A percentile compares a stretch with the other conserved stretches of the same genome.
Conservation (phyloP, 768 basidiomycete genomes). For the Tulasnella sp. region DNA sequence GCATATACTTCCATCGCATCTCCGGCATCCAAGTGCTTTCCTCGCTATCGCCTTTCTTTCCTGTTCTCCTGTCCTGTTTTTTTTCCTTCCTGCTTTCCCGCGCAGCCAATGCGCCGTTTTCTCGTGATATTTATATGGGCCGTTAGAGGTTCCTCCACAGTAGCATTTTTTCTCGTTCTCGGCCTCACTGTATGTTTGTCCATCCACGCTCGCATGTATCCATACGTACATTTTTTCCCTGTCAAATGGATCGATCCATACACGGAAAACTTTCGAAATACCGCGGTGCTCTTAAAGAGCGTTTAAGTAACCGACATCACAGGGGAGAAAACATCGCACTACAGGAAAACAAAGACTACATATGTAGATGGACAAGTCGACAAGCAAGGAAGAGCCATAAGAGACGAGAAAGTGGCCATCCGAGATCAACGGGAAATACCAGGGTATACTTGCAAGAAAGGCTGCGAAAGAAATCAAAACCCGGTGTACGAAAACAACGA, state of each 20-base stretch:
- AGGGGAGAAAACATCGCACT: neutral
- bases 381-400: too few relatives aligned
- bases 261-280: neutral
- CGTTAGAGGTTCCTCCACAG: neutral
- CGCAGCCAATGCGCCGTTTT: neutral
- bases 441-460: too few relatives aligned
- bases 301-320: neutral
- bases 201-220: neutral
- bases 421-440: neutral
- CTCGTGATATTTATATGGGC: neutral
- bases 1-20: neutral
- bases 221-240: constrained; percentile 3
- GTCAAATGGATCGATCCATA: neutral
- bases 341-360: too few relatives aligned
- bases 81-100: neutral
- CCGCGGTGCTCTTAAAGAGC: neutral
- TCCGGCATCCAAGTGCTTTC: neutral
- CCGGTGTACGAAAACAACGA: too few relatives aligned
- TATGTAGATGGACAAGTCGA: too few relatives aligned
- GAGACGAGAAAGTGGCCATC: neutral
- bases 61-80: neutral
- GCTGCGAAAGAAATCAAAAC: too few relatives aligned
- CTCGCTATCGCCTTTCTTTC: neutral
- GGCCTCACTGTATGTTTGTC: neutral
- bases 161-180: neutral